A percentile compares a stretch with the other conserved stretches of the same genome.
Evolutionary conservation across 176 grass and related monocot species (phyloP).

Genomic region (Musa troglodytarum): DNA sequence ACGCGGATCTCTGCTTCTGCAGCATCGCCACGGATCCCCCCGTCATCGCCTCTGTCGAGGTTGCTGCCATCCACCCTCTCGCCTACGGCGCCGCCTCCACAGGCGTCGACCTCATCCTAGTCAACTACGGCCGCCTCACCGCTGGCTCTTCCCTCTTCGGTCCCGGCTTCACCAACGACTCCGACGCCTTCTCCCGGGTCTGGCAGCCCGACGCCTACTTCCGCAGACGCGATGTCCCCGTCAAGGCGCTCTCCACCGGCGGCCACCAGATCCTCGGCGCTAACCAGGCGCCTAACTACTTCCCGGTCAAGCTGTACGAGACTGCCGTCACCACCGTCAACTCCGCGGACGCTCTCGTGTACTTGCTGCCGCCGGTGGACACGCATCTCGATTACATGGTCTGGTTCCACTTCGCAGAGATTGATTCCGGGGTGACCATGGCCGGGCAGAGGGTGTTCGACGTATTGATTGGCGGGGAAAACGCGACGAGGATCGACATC

Average conservation of each 20-base stretch:
- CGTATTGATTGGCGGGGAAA: slow-evolving; percentile 51
- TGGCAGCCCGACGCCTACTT: slow-evolving; percentile 78
- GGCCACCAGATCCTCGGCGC: slow-evolving; percentile 62
- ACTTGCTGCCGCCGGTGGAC: slow-evolving; percentile 79
- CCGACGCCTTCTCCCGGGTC: slow-evolving; percentile 73
- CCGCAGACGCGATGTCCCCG: slow-evolving; percentile 36
- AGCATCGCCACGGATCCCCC: slow-evolving; percentile 85
- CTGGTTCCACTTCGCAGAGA: slow-evolving; percentile 93
- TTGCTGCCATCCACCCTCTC: slow-evolving; percentile 59
- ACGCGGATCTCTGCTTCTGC: slow-evolving; percentile 91
- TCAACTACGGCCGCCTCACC: slow-evolving; percentile 89
- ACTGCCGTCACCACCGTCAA: slow-evolving; percentile 75
- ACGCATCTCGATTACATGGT: slow-evolving; percentile 83
- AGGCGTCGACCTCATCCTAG: slow-evolving; percentile 57
- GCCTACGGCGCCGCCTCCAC: slow-evolving; percentile 78
- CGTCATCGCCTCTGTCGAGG: slow-evolving; percentile 73
- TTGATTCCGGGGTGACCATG: slow-evolving; percentile 42
- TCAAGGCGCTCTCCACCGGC: slow-evolving; percentile 61
- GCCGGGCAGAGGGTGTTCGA: slow-evolving; percentile 84
- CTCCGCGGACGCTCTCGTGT: slow-evolving; percentile 47
- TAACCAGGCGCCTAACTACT: slow-evolving; percentile 94
- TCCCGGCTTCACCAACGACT: slow-evolving; percentile 74
- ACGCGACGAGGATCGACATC: slow-evolving; percentile 70
- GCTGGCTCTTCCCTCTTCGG: slow-evolving; percentile 59
- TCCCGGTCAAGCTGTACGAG: slow-evolving; percentile 78